phyloP scores from a whole-genome alignment of 108 stramenopile genomes.

The Phaeodactylum tricornutum region DNA sequence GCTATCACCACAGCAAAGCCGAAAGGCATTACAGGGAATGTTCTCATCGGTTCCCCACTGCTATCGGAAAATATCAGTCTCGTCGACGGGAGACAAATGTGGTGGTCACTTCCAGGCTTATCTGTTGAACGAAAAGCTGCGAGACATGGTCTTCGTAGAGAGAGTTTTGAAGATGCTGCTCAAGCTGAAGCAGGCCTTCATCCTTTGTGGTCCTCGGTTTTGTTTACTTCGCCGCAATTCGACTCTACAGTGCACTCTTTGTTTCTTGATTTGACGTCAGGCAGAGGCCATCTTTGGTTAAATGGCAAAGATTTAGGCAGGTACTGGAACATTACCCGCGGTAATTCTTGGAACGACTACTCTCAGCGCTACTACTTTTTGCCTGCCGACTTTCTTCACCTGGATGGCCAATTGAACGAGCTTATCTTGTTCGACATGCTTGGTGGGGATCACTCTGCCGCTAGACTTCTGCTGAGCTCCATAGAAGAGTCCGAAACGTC shows the following conservation, averaged over 20 bases:
- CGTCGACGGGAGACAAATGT: constrained; percentile 10
- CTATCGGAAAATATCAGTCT: background rate
- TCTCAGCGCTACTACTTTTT: constrained; percentile 36
- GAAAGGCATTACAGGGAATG: constrained; percentile 36
- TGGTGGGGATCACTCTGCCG: constrained; percentile 5
- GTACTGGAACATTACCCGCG: constrained; percentile 47
- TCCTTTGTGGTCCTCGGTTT: constrained; percentile 19
- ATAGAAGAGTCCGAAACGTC: constrained; percentile 3
- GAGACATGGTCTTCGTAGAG: background rate
- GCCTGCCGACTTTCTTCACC: constrained; percentile 23
- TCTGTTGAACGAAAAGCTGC: constrained; percentile 13
- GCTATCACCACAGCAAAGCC: constrained; percentile 19
- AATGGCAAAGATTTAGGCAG: constrained; percentile 48
- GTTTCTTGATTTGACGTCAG: constrained; percentile 23
- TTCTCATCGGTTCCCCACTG: background rate
- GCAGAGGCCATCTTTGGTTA: constrained; percentile 38
- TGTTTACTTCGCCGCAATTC: constrained; percentile 29
- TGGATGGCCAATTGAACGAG: constrained; percentile 24
- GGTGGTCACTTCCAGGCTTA: constrained; percentile 27
- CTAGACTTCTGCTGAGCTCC: constrained; percentile 17
- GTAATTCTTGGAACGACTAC: constrained; percentile 6
- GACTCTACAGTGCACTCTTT: constrained; percentile 8
- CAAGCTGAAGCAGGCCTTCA: background rate
- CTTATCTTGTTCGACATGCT: constrained; percentile 24
- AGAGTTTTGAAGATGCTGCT: background rate